Conservation (phyloP, 805 yeast species). For the Metschnikowia borealis region DNA sequence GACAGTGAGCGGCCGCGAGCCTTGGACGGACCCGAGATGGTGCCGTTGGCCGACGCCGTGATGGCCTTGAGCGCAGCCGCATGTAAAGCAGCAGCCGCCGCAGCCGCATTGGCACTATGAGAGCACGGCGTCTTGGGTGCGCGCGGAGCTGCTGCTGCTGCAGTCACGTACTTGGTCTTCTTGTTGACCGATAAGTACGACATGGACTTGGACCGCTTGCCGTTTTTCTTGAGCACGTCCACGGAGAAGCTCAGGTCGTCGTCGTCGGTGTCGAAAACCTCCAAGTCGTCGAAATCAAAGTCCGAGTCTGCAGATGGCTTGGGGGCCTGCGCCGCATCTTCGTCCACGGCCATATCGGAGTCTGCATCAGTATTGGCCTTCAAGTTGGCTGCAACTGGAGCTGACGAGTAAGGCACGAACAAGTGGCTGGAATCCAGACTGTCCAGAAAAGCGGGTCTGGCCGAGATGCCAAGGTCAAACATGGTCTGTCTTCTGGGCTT, state of each 20-base stretch:
- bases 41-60: slow-evolving; percentile 26
- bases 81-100: slow-evolving; percentile 71
- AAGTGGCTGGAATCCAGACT: slow-evolving; percentile 41
- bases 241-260: slow-evolving; percentile 37
- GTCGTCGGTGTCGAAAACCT: slow-evolving; percentile 43
- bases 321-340: background rate
- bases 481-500: slow-evolving; percentile 51
- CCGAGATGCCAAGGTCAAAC: slow-evolving; percentile 45
- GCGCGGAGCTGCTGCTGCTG: slow-evolving; percentile 82
- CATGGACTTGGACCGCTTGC: slow-evolving; percentile 63
- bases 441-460: slow-evolving; percentile 42
- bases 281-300: slow-evolving; percentile 47
- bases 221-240: slow-evolving; percentile 41
- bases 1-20: slow-evolving; percentile 29
- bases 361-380: slow-evolving; percentile 18
- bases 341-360: slow-evolving; percentile 2
- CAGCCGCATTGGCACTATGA: slow-evolving; percentile 61
- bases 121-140: slow-evolving; percentile 59
- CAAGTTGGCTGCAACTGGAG: slow-evolving; percentile 73
- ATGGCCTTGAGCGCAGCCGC: slow-evolving; percentile 59
- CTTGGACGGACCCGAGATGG: slow-evolving; percentile 16
- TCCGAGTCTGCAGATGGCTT: slow-evolving; percentile 30
- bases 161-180: slow-evolving; percentile 50
- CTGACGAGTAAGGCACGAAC: slow-evolving; percentile 65
- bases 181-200: slow-evolving; percentile 50